Percentiles rank a stretch among this genome's conserved stretches.
These are phyloP conservation scores for Fraxinus nigra DNA, from an alignment of 305 asterid species.

Conservation along the genomic window DNA sequence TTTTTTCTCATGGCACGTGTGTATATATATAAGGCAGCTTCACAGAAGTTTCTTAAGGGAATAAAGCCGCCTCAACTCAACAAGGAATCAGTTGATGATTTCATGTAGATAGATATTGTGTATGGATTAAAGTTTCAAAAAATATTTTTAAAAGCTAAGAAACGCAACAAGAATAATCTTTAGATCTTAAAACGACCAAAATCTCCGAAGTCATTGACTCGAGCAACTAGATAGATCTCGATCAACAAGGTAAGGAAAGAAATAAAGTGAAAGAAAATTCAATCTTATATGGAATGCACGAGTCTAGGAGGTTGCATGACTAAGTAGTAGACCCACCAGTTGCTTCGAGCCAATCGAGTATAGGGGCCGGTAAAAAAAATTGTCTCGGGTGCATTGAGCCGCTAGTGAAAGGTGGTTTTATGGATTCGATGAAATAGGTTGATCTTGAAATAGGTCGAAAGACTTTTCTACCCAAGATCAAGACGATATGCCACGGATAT, in stretches of 20 bases:
- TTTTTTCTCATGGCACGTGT: neutral
- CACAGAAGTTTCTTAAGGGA: neutral
- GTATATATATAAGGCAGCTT: neutral
- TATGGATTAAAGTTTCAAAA: neutral
- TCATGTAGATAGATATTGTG: neutral
- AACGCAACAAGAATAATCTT: slow-evolving; percentile 31
- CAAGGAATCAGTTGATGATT: neutral
- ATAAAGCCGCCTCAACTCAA: neutral
- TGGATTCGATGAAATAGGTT: neutral
- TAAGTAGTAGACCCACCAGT: neutral
- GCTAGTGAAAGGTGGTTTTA: neutral
- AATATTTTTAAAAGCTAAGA: neutral
- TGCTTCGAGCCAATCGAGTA: neutral
- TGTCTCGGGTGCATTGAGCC: neutral
- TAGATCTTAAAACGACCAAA: slow-evolving; percentile 19
- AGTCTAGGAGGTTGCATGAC: neutral
- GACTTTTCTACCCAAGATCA: neutral
- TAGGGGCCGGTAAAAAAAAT: neutral
- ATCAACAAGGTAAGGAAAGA: too few species aligned
- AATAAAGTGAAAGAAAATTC: too few species aligned
- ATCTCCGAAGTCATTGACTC: neutral
- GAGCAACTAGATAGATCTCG: too few species aligned
- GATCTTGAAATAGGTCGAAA: neutral
- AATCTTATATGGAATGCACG: neutral
- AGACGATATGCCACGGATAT: neutral